Percentiles rank a stretch among this genome's conserved stretches.
These are phyloP conservation scores for Plasmodium malariae DNA, from an alignment of 169 alveolate species.

Conservation along the genomic window DNA sequence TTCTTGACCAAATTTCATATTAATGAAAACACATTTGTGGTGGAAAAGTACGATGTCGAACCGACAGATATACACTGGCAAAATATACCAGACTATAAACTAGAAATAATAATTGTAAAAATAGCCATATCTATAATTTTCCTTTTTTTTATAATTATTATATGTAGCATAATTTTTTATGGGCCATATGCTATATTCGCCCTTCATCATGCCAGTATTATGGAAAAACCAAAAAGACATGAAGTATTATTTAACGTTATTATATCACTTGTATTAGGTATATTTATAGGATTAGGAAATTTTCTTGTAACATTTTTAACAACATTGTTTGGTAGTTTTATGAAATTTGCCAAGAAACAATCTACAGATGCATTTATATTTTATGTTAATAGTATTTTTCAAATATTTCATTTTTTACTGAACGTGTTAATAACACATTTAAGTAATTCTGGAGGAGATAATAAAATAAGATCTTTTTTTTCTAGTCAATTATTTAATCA, in stretches of 20 bases:
- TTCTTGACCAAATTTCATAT: constrained; percentile 22
- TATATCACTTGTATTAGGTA: constrained; percentile 30
- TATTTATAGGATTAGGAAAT: constrained; percentile 81
- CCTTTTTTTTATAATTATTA: constrained; percentile 28
- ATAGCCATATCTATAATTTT: constrained; percentile 37
- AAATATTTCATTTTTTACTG: constrained; percentile 76
- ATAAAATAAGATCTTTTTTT: constrained; percentile 74
- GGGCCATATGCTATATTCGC: constrained; percentile 83
- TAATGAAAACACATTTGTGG: constrained; percentile 32
- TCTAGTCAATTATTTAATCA: constrained; percentile 21
- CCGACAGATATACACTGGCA: constrained; percentile 83
- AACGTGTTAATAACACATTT: constrained; percentile 81
- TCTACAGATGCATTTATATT: constrained; percentile 76
- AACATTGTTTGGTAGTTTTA: constrained; percentile 34
- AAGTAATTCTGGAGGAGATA: constrained; percentile 82
- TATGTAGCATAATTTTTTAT: constrained; percentile 80
- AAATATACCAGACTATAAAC: constrained; percentile 45
- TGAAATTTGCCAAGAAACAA: constrained; percentile 73
- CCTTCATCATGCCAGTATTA: constrained; percentile 44
- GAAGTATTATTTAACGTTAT: constrained; percentile 21
- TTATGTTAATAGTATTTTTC: constrained; percentile 58
- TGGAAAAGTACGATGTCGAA: constrained; percentile 77
- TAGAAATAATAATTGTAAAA: constrained; percentile 18
- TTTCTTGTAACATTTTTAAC: constrained; percentile 68
- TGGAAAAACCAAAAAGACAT: constrained; percentile 10